phyloP scores from a whole-genome alignment of 805 yeast species.

The Candida awuae region DNA sequence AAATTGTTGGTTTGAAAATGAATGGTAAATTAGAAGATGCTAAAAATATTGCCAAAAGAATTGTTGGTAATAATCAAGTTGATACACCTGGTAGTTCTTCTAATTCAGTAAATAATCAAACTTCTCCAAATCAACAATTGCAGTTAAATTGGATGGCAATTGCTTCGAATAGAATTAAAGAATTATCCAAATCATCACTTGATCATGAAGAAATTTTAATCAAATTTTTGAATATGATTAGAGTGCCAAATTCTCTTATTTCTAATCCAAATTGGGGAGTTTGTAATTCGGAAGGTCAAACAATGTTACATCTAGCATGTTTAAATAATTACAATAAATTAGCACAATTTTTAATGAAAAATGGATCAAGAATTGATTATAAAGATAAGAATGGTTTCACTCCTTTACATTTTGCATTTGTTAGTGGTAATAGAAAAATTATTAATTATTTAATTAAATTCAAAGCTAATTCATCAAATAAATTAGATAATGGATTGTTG shows the following conservation, averaged over 20 bases:
- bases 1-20: conserved; percentile 95
- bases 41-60: conserved; percentile 82
- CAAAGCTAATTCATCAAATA: conserved; percentile 50
- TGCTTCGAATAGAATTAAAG: conserved; percentile 44
- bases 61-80: conserved; percentile 54
- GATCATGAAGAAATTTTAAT: conserved; percentile 44
- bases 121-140: conserved; percentile 14
- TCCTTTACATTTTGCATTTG: conserved; percentile 80
- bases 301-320: conserved; percentile 79
- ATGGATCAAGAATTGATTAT: conserved; percentile 57
- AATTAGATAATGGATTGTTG: conserved; percentile 42
- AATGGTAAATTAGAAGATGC: conserved; percentile 95
- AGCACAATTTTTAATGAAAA: conserved; percentile 53
- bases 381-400: conserved; percentile 77
- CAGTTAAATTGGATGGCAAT: conserved; percentile 39
- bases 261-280: conserved; percentile 67
- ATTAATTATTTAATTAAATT: conserved; percentile 55
- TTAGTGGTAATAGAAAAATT: conserved; percentile 63
- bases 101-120: conserved; percentile 14
- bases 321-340: conserved; percentile 62
- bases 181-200: conserved; percentile 35
- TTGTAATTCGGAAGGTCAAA: conserved; percentile 77
- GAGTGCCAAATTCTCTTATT: conserved; percentile 55
- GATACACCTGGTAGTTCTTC: no score
- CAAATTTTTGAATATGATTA: conserved; percentile 49